Conservation (phyloP, 768 basidiomycete genomes). For the Tulasnella sp. region DNA sequence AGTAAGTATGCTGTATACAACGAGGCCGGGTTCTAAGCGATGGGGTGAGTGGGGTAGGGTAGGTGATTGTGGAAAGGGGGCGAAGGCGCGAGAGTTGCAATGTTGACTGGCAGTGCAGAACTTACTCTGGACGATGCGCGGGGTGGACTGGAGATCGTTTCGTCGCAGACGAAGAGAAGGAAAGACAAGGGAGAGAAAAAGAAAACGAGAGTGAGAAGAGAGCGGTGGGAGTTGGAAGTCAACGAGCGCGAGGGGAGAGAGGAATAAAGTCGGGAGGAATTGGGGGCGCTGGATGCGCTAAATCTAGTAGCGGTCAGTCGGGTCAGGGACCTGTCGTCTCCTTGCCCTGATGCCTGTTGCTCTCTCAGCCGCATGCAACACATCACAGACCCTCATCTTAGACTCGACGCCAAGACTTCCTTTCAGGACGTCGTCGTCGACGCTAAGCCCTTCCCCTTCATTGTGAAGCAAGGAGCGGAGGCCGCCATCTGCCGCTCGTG, state of each 20-base stretch:
- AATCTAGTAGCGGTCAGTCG: neutral
- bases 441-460: neutral
- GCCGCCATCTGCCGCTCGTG: neutral
- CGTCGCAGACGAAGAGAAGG: neutral
- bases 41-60: neutral
- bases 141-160: neutral
- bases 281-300: neutral
- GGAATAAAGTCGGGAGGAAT: neutral
- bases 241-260: neutral
- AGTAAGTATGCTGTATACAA: neutral
- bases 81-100: neutral
- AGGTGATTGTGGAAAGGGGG: neutral
- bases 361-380: neutral
- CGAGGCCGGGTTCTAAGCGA: neutral
- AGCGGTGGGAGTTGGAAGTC: neutral
- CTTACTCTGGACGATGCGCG: neutral
- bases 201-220: slow-evolving; percentile 3
- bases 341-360: neutral
- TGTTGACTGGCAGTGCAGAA: slow-evolving; percentile 19
- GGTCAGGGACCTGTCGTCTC: neutral
- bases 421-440: neutral
- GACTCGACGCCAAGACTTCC: neutral
- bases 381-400: neutral
- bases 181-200: neutral
- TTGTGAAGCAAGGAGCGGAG: no score